phyloP scores from a whole-genome alignment of 2,329 filamentous ascomycete genomes.

The Scedosporium boydii region DNA sequence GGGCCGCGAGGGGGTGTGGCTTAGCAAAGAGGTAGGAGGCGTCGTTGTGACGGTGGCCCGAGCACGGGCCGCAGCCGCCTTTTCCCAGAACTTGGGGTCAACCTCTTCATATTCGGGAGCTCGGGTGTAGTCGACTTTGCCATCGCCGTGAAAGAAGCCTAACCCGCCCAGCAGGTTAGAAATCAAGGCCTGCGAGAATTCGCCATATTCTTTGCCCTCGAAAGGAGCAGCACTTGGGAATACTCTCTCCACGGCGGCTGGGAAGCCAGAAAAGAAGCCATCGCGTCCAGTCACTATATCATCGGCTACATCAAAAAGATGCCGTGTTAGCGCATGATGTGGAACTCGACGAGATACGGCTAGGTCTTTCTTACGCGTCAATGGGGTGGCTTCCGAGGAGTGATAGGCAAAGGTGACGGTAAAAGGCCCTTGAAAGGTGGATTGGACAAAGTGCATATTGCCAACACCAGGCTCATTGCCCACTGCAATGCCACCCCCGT shows the following conservation, averaged over 20 bases:
- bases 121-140: conserved; percentile 81
- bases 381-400: neutral
- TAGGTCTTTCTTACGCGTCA: neutral
- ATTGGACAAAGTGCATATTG: conserved; percentile 83
- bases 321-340: conserved; percentile 77
- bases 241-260: conserved; percentile 54
- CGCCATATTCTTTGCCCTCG: conserved; percentile 58
- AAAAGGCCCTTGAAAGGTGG: conserved; percentile 81
- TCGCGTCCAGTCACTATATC: conserved; percentile 48
- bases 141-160: conserved; percentile 87
- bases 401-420: conserved; percentile 31
- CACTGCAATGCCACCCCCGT: conserved; percentile 44
- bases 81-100: conserved; percentile 91
- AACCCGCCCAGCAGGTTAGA: conserved; percentile 91
- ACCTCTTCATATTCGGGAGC: conserved; percentile 89
- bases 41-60: conserved; percentile 60
- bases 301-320: conserved; percentile 49
- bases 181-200: conserved; percentile 82
- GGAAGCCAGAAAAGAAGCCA: conserved; percentile 66
- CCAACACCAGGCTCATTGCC: conserved; percentile 57
- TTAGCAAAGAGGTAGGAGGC: conserved; percentile 81
- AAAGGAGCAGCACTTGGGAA: conserved; percentile 49
- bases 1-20: conserved; percentile 80
- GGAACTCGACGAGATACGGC: conserved; percentile 36
- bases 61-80: conserved; percentile 68